These are phyloP conservation scores for Ajuga chamaepitys DNA, from an alignment of 257 asterid genomes.

Conservation along the genomic window DNA sequence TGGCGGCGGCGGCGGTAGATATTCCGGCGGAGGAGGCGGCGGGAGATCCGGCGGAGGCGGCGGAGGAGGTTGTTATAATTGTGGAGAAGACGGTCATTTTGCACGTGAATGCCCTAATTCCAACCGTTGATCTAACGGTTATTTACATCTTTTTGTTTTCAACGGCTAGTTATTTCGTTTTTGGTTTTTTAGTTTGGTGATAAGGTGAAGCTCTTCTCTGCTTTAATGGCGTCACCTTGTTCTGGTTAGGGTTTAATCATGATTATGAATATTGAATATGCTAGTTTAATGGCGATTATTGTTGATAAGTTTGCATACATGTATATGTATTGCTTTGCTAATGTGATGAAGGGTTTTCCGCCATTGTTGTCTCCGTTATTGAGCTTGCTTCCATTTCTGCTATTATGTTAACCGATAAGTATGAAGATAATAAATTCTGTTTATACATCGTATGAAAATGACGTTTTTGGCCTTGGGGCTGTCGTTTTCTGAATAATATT, in stretches of 20 bases:
- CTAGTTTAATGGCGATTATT: not conserved
- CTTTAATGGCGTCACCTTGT: not conserved
- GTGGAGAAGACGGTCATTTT: conserved; percentile 54
- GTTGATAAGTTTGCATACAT: conserved; percentile 8
- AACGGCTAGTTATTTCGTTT: conserved; percentile 4
- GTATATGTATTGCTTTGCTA: conserved; percentile 8
- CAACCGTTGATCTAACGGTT: conserved; percentile 15
- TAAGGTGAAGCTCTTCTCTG: not conserved
- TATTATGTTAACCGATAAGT: not conserved
- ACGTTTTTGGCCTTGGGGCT: not conserved
- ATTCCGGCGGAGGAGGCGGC: conserved; percentile 12
- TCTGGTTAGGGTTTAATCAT: conserved; percentile 1
- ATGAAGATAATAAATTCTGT: not conserved
- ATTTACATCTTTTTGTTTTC: not conserved
- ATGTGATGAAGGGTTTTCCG: not conserved
- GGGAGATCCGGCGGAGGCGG: conserved; percentile 25
- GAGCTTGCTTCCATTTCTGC: not conserved
- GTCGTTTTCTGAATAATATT: not conserved
- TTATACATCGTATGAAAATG: not conserved
- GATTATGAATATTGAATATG: too few relatives aligned
- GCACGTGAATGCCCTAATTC: conserved; percentile 52
- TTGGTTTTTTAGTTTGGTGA: not conserved
- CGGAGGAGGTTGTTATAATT: conserved; percentile 31
- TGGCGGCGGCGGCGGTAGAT: conserved; percentile 20
- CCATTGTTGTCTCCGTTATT: not conserved